A percentile compares a stretch with the other conserved stretches of the same genome.
These are phyloP conservation scores for Phyllosticta paracitricarpa DNA, from an alignment of 2,329 filamentous ascomycete species.

Conservation along the genomic window DNA sequence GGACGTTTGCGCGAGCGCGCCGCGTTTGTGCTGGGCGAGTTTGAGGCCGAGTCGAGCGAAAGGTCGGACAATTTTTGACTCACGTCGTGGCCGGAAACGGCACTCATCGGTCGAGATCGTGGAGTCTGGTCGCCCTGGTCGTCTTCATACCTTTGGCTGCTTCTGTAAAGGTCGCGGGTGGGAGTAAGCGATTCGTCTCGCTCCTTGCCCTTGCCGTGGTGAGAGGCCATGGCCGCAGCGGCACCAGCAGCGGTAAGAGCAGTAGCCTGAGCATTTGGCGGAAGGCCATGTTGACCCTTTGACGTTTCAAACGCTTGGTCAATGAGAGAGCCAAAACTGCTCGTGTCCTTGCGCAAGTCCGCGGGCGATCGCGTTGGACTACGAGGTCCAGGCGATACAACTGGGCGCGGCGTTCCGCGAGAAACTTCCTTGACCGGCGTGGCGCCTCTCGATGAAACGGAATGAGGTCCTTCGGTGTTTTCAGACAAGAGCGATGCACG, in stretches of 20 bases:
- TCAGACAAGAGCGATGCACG: constrained; percentile 79
- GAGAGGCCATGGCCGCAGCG: constrained; percentile 32
- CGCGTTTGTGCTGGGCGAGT: constrained; percentile 48
- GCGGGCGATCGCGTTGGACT: constrained; percentile 41
- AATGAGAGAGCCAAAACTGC: constrained; percentile 45
- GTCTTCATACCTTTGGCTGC: neutral
- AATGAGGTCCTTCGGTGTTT: constrained; percentile 62
- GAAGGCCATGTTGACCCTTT: constrained; percentile 37
- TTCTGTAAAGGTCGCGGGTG: constrained; percentile 34
- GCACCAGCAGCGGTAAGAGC: constrained; percentile 31
- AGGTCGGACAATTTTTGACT: constrained; percentile 41
- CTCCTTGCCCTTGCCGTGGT: constrained; percentile 46
- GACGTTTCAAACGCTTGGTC: constrained; percentile 16
- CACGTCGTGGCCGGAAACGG: constrained; percentile 45
- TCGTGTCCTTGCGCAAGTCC: constrained; percentile 5
- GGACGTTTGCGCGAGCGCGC: constrained; percentile 44
- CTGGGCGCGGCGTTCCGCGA: constrained; percentile 43
- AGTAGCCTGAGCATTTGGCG: constrained; percentile 20
- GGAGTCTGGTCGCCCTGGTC: constrained; percentile 20
- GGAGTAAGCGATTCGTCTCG: constrained; percentile 39
- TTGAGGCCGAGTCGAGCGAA: constrained; percentile 51
- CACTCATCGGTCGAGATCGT: constrained; percentile 39
- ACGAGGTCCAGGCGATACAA: constrained; percentile 50
- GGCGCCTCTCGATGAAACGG: constrained; percentile 50
- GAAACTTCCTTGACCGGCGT: constrained; percentile 54